Conservation (phyloP, 192 early-diverging fungal genomes). For the Gaertneriomyces semiglobifer region DNA sequence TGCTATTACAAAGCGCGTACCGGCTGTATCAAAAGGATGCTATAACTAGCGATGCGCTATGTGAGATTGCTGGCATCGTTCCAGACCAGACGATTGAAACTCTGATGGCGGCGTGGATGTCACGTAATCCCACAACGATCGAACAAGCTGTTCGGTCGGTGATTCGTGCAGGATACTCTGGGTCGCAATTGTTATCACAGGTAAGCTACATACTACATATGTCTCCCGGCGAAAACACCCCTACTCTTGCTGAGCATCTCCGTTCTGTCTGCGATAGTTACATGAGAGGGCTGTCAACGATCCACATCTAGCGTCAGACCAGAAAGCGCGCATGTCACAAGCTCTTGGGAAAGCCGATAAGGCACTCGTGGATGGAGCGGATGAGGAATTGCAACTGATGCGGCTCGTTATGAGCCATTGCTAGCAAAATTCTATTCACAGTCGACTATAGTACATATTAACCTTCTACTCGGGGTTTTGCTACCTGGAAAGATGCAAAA, state of each 20-base stretch:
- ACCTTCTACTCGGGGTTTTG: no score
- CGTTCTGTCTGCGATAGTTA: slow-evolving; percentile 36
- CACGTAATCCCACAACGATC: slow-evolving; percentile 45
- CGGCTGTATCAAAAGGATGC: slow-evolving; percentile 49
- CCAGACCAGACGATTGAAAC: slow-evolving; percentile 61
- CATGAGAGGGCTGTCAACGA: slow-evolving; percentile 64
- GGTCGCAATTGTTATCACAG: slow-evolving; percentile 69
- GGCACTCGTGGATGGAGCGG: slow-evolving; percentile 76
- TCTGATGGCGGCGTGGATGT: slow-evolving; percentile 57
- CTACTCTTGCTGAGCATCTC: slow-evolving; percentile 5
- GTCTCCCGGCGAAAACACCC: background rate
- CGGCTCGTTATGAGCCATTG: slow-evolving; percentile 22
- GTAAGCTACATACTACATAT: slow-evolving; percentile 30
- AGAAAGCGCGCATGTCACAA: slow-evolving; percentile 71
- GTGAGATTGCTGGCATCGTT: slow-evolving; percentile 79
- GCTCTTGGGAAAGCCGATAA: slow-evolving; percentile 69
- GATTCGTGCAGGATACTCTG: slow-evolving; percentile 71
- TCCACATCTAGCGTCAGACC: slow-evolving; percentile 55
- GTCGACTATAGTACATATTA: no score
- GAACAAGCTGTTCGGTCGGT: slow-evolving; percentile 55
- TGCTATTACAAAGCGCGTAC: slow-evolving; percentile 82
- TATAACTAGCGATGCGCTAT: slow-evolving; percentile 55
- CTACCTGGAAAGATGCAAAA: no score
- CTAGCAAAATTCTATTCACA: no score
- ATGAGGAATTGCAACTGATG: slow-evolving; percentile 85